Evolutionary conservation across 352 stramenopile genomes (phyloP), one percentile per base, ranked within the genome.

Genomic region (Phytophthora litchii): DNA sequence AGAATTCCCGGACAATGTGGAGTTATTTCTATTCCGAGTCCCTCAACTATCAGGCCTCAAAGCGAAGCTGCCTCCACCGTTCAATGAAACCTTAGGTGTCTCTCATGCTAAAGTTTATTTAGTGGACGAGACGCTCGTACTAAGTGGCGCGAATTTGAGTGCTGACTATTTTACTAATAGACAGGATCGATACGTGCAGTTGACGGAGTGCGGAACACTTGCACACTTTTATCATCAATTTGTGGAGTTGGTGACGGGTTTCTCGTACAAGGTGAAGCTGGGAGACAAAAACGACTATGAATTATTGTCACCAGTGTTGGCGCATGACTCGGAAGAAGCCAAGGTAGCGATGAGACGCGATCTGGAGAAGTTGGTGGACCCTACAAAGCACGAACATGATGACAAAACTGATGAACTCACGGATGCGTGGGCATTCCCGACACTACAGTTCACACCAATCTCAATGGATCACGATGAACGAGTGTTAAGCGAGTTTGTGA

Each of bases 61-160:
- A 23, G 77, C 79, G 3, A 80, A 70, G 37, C 60, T 92, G 4
- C 83, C 83, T 5, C 79, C 85, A 25, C 85, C 83, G 4, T 92
- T 89, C 46, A 92, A 94, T 43, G 86, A 94, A 64, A 89, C 83
- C n/a, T 71, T 93, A 9, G 84, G 85, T 17, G 83, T 94, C 10
- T 89, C 68, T 4, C 87, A 96, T 50, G 80, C 84, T 27, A 96
- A 96, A 70, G 82, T 91, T 14, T 96, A 96, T 44, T 52, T 92
- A 8, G 79, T 86, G 40, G 87, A 96, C 62, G 80, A 93, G 47
- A 88, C 70, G 21, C 72, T 94, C 23, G 77, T 94, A 35, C 75
- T 94, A 11, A 92, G 80, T 44, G 87, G 86, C 9, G 87, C 87
- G 7, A 96, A 96, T 52, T 60, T 96, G 6, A 92, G 81, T 50